Base-by-base conservation (phyloP, 1,139 yeast species). In the Maudiozyma humilis region DNA sequence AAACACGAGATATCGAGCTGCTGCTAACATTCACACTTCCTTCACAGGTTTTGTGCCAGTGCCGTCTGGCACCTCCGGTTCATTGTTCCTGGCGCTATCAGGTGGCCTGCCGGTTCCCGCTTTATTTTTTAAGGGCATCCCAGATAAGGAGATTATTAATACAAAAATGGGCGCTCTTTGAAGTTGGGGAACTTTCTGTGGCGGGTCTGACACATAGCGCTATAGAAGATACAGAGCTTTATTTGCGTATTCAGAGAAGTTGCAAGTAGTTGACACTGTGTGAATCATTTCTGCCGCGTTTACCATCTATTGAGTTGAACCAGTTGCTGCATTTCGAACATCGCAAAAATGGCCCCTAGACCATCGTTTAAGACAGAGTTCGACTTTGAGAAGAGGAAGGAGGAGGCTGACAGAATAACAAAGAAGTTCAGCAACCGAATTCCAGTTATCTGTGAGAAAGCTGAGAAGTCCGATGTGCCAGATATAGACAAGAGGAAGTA, bases 401-500 rank as follows among this genome's bases (percentile, higher is more conserved):
- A 95, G 10, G 98, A 91, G 67, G 89, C 97, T 36, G 79, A 84
- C 53, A 80, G 97, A 61, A 91, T 91, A 63, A 79, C 89, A 51
- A 83, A 84, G 60, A 84, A 91, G 65, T 91, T 89, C 68, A 75
- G 78, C 49, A 96, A 91, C 65, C 76, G 98, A 59, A 87, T 91
- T 50, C 98, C 98, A 8, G 96, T 85, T 27, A 89, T 91, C 60
- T 91, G 98, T 67, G 98, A 91, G 69, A 84, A 89, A 70, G 97
- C 91, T 35, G 97, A 89, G 68, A 91, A 89, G 68, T 83, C 95
- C 40, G 97, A 91, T 64, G 85, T 91, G 52, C 95, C 94, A 43
- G 93, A 89, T 56, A 88, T 91, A 62, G 98, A 91, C 67, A 91
- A 91, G 75, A 83, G 96, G 67, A 91, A 91, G 71, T 91, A 91